phyloP scores from a whole-genome alignment of 352 stramenopile species.

The Globisporangium alternatum region DNA sequence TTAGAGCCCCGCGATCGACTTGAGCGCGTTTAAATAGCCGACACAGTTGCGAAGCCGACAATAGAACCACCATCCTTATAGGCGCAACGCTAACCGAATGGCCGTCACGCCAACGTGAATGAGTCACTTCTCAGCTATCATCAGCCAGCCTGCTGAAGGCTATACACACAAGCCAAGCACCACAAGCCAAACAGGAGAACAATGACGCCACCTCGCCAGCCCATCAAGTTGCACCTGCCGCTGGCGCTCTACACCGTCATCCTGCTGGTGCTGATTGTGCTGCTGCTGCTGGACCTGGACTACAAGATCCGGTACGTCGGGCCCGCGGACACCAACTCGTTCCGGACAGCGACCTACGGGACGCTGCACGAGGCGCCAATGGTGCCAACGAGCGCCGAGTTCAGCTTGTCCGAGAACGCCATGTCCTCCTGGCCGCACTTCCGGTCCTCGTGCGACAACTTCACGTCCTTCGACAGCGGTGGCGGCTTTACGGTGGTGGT shows the following conservation, averaged over 20 bases:
- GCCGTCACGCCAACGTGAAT: not conserved
- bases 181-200: not conserved
- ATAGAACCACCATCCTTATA: not conserved
- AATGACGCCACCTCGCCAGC: not conserved
- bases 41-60: not conserved
- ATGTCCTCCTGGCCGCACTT: slow-evolving; percentile 22
- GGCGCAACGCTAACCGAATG: not conserved
- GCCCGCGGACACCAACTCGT: slow-evolving; percentile 10
- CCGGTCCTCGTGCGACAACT: slow-evolving; percentile 16
- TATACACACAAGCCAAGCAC: not conserved
- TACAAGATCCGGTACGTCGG: slow-evolving; percentile 11
- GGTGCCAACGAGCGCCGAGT: not conserved
- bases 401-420: not conserved
- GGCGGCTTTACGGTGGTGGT: slow-evolving; percentile 17
- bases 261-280: slow-evolving; percentile 4
- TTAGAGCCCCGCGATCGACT: not conserved
- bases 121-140: not conserved
- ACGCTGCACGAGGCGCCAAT: slow-evolving; percentile 5
- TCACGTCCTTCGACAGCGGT: slow-evolving; percentile 20
- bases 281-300: slow-evolving; percentile 12
- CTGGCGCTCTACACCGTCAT: slow-evolving; percentile 1
- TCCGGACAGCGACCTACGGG: slow-evolving; percentile 9
- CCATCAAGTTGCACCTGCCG: slow-evolving; percentile 10
- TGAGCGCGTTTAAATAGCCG: not conserved
- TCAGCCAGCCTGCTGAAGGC: not conserved